Conservation (phyloP, 257 asterid genomes). For the Petrea volubilis region DNA sequence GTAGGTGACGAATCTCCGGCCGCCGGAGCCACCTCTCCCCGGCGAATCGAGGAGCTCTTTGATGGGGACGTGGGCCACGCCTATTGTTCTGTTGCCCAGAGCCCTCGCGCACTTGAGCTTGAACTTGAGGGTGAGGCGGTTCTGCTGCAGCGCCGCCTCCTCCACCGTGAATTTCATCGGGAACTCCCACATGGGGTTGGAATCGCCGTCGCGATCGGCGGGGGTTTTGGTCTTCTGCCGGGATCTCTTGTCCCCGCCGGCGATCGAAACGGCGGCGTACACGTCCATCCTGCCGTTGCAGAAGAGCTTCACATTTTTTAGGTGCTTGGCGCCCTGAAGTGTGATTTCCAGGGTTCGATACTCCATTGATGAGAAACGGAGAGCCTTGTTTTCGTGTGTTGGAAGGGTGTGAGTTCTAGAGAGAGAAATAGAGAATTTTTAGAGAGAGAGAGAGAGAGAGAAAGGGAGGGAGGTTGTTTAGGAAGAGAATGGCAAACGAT, state of each 20-base stretch:
- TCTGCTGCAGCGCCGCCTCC: slow-evolving; percentile 54
- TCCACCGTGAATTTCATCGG: slow-evolving; percentile 64
- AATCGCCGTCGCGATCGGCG: slow-evolving; percentile 47
- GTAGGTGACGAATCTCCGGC: slow-evolving; percentile 53
- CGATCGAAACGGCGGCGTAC: slow-evolving; percentile 55
- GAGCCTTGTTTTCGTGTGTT: neutral
- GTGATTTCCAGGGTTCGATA: slow-evolving; percentile 50
- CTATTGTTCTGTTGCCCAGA: slow-evolving; percentile 64
- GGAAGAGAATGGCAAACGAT: neutral
- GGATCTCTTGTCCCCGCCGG: slow-evolving; percentile 45
- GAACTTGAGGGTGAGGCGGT: slow-evolving; percentile 57
- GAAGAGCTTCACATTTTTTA: slow-evolving; percentile 57
- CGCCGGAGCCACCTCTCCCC: slow-evolving; percentile 23
- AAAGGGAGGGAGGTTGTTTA: too few relatives aligned
- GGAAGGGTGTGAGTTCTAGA: neutral
- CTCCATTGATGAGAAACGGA: slow-evolving; percentile 36
- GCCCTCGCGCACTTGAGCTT: slow-evolving; percentile 53
- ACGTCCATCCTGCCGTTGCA: slow-evolving; percentile 61
- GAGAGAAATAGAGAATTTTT: neutral
- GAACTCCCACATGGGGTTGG: slow-evolving; percentile 67
- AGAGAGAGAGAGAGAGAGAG: neutral
- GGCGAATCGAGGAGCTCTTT: slow-evolving; percentile 62
- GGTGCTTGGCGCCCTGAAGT: slow-evolving; percentile 53
- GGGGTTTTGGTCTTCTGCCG: slow-evolving; percentile 50
- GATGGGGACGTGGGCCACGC: slow-evolving; percentile 64